Base-by-base conservation (phyloP, 495 filamentous ascomycete genomes). In the Cenococcum geophilum region DNA sequence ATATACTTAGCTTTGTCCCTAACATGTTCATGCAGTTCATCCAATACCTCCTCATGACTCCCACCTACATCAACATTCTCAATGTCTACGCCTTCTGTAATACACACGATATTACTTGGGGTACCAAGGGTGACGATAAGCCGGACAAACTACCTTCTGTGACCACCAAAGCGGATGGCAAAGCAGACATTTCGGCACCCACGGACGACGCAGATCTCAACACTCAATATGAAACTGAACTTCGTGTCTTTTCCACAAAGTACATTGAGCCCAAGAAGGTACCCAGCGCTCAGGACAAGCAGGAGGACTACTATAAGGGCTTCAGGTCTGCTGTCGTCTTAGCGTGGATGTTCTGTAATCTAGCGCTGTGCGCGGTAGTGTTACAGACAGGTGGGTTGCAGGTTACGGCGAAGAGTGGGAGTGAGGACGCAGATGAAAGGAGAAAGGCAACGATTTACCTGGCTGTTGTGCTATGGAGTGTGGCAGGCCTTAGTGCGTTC, bases 21-120 rank as follows among this genome's bases (percentile, higher is more conserved):
- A 6, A 32, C 27, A 2, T 32, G 6, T 32, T 11, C 25, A 5
- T 37, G 6, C 61, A 83, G 80, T 91, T 97, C 75, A 76, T 97
- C 51, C 95, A 99, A 83, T 99, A 99, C 73, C 85, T 99, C 59
- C 83, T 97, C 40, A 82, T 99, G 52, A 95, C 92, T 0, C 92
- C 92, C 0, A 95, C 90, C 12, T 97, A 95, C 76, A 91, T 95
- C 78, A 96, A 96, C 74, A 89, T 96, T 57, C 84, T 97, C 66
- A 96, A 97, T 77, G 91, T 97, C 64, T 97, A 97, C 74, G 92
- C 92, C 63, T 97, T 97, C 79, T 97, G 92, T 74, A 97, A 97
- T 73, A 96, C 91, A 22, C 92, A 97, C 78, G 92, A 97, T 65
- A 92, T 97, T 59, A 93, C 91, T 11, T 97, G 92, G 92, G 92